Evolutionary conservation across 2,329 filamentous ascomycete species (phyloP).

Genomic region (Pezicula carpinea): DNA sequence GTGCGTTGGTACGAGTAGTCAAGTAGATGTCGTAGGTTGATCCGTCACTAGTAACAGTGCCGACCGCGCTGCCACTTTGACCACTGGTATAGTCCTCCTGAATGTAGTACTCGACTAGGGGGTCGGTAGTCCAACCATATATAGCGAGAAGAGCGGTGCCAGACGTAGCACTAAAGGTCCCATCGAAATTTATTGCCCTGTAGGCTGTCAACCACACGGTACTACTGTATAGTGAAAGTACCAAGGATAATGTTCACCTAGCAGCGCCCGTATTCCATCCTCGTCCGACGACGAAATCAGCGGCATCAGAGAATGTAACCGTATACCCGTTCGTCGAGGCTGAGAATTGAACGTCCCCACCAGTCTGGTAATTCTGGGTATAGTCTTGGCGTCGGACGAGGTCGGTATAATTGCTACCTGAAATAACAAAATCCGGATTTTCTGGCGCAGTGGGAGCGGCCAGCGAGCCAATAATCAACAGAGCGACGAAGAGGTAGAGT

Average conservation of each 20-base stretch:
- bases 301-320: constrained; percentile 9
- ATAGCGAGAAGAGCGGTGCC: constrained; percentile 47
- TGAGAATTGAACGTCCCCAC: constrained; percentile 13
- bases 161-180: constrained; percentile 30
- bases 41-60: constrained; percentile 46
- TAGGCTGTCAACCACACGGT: too few species aligned
- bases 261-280: constrained; percentile 11
- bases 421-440: constrained; percentile 8
- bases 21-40: constrained; percentile 40
- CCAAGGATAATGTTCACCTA: constrained; percentile 2
- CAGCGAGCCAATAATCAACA: too few species aligned
- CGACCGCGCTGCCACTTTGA: constrained; percentile 41
- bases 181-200: constrained; percentile 33
- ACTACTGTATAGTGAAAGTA: neutral
- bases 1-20: constrained; percentile 27
- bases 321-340: constrained; percentile 9
- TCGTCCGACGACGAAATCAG: constrained; percentile 13
- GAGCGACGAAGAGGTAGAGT: too few species aligned
- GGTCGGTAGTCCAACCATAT: constrained; percentile 51
- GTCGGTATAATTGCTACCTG: neutral
- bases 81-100: constrained; percentile 49
- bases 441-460: too few species aligned
- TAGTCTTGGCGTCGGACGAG: constrained; percentile 14
- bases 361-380: constrained; percentile 17
- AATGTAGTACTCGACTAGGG: constrained; percentile 56